phyloP scores from a whole-genome alignment of 2,329 filamentous ascomycete genomes.

The Penicillium sp. region DNA sequence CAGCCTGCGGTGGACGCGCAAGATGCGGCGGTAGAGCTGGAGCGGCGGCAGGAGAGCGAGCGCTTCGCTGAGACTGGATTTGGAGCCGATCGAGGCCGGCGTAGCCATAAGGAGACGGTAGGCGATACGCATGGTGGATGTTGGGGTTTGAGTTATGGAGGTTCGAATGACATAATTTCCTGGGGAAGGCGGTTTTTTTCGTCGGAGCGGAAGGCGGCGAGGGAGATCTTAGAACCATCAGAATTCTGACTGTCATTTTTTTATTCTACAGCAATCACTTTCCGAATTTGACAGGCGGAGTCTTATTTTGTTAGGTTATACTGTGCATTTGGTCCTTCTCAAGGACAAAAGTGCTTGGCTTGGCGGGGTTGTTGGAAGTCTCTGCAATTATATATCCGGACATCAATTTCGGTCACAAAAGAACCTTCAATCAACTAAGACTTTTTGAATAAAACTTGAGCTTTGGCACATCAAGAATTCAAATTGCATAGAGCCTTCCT shows the following conservation, averaged over 20 bases:
- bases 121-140: conserved; percentile 34
- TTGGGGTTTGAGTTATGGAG: neutral
- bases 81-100: conserved; percentile 41
- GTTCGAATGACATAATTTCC: conserved; percentile 26
- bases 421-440: no score
- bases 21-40: conserved; percentile 80
- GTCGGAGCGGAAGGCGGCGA: conserved; percentile 24
- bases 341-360: neutral
- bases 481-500: neutral
- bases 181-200: conserved; percentile 3
- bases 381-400: neutral
- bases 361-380: neutral
- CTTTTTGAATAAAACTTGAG: neutral
- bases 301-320: neutral
- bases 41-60: conserved; percentile 82
- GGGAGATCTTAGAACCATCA: neutral
- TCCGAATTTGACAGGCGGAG: neutral
- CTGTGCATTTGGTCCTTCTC: neutral
- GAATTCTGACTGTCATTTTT: neutral
- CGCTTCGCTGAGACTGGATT: conserved; percentile 45
- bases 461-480: neutral
- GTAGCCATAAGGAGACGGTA: conserved; percentile 42
- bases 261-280: neutral
- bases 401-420: neutral
- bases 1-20: conserved; percentile 81